phyloP scores from a whole-genome alignment of 2,329 filamentous ascomycete genomes.

The Lasiodiplodia sp. region DNA sequence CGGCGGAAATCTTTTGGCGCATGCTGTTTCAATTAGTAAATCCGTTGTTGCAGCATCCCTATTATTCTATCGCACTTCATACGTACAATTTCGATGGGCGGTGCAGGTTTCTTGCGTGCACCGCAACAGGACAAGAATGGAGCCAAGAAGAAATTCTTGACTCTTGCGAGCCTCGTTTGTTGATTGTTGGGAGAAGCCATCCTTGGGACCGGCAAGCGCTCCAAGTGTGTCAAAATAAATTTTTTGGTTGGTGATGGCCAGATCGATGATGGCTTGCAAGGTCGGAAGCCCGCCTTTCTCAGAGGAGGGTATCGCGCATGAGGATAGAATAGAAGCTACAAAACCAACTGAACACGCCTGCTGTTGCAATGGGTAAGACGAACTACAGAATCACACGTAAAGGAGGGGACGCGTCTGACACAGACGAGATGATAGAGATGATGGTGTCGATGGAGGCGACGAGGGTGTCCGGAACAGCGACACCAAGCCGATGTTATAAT shows the following conservation, averaged over 20 bases:
- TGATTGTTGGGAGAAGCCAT: background rate
- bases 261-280: slow-evolving; percentile 18
- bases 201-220: background rate
- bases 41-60: slow-evolving; percentile 30
- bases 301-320: slow-evolving; percentile 27
- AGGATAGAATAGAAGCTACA: slow-evolving; percentile 28
- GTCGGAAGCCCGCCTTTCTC: slow-evolving; percentile 7
- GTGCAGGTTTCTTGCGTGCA: slow-evolving; percentile 30
- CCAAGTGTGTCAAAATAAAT: slow-evolving; percentile 21
- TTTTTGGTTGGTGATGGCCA: background rate
- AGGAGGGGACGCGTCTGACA: background rate
- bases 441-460: slow-evolving; percentile 19
- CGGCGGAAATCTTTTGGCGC: slow-evolving; percentile 33
- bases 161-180: slow-evolving; percentile 11
- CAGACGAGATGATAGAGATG: slow-evolving; percentile 4
- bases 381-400: slow-evolving; percentile 9
- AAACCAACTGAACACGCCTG: slow-evolving; percentile 24
- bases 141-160: slow-evolving; percentile 30
- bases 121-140: slow-evolving; percentile 39
- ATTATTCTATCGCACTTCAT: background rate
- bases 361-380: slow-evolving; percentile 10
- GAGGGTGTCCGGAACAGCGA: slow-evolving; percentile 18
- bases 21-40: slow-evolving; percentile 8
- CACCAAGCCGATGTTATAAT: slow-evolving; percentile 21
- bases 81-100: slow-evolving; percentile 37